Base-by-base conservation (phyloP, 768 basidiomycete species). In the Tricholoma sp. region DNA sequence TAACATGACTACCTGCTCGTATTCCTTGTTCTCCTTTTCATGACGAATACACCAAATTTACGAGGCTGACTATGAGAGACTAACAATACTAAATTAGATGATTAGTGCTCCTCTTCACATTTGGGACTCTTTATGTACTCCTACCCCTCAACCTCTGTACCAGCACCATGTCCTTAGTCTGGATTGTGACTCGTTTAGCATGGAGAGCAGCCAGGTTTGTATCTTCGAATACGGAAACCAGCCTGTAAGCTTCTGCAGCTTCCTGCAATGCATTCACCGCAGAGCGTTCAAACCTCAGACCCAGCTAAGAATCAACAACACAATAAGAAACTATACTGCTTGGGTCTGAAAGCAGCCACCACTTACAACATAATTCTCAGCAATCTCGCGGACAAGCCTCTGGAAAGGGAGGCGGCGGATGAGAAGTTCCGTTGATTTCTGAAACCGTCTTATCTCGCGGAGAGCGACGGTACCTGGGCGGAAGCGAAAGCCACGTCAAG, bases 341-440 rank as follows among this genome's bases (percentile, higher is more conserved):
- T 8, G 29, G 8, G 29, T 8, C 3, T 29, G 2, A n/a, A 46
- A 54, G 7, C 10, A 18, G 31, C 39, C n/a, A 8, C 35, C 8
- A 52, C 79, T 27, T 22, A 82, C 82, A 86, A 29, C 86, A 77
- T 86, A 85, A 71, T 84, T 83, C 71, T 86, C 82, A 9, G 85
- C 83, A 62, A 87, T 85, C 70, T 86, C 81, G 67, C 84, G 85
- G 56, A 90, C 89, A 57, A 91, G 79, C 63, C 88, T 79, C 73
- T 91, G 89, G 86, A 90, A 91, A 54, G 89, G 89, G 60, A 91
- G 83, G 3, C 78, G 90, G 71, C 89, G 78, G 73, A 91, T 90
- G 61, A 91, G 79, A n/a, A n/a, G n/a, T n/a, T n/a, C n/a, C n/a
- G n/a, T n/a, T n/a, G n/a, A n/a, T n/a, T n/a, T n/a, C n/a, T n/a